These are phyloP conservation scores for Sporothrix brunneoviolacea DNA, from an alignment of 2,329 filamentous ascomycete species.

Conservation along the genomic window DNA sequence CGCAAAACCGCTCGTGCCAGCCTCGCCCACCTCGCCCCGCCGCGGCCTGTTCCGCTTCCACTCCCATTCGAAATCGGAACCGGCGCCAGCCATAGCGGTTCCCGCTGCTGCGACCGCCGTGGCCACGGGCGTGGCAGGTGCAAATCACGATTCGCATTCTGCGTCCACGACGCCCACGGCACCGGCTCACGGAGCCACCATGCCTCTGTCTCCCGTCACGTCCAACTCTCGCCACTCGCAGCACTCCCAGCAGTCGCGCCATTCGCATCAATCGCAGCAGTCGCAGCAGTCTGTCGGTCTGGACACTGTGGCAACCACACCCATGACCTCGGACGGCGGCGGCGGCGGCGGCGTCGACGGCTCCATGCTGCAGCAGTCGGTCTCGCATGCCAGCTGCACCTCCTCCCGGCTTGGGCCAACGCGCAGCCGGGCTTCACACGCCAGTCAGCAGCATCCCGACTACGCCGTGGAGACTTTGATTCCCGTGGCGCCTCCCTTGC, in stretches of 20 bases:
- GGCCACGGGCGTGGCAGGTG: neutral
- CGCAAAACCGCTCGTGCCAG: slow-evolving; percentile 30
- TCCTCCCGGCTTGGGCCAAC: neutral
- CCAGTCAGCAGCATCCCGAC: slow-evolving; percentile 8
- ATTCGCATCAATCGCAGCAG: slow-evolving; percentile 17
- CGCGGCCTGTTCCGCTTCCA: slow-evolving; percentile 45
- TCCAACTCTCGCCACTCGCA: slow-evolving; percentile 23
- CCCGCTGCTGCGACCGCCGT: neutral
- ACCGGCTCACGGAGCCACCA: neutral
- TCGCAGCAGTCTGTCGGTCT: slow-evolving; percentile 12
- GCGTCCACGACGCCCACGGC: neutral
- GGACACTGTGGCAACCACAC: slow-evolving; percentile 32
- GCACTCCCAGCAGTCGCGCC: slow-evolving; percentile 18
- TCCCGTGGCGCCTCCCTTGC: slow-evolving; percentile 64
- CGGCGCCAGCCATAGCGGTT: slow-evolving; percentile 2
- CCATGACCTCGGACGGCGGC: slow-evolving; percentile 36
- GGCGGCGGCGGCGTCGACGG: neutral
- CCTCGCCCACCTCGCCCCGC: slow-evolving; percentile 38
- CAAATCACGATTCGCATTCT: slow-evolving; percentile 3
- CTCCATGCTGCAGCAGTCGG: slow-evolving; percentile 14
- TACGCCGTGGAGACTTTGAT: slow-evolving; percentile 57
- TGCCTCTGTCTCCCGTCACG: slow-evolving; percentile 22
- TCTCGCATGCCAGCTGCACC: slow-evolving; percentile 7
- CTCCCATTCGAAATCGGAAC: slow-evolving; percentile 23
- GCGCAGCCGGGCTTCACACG: slow-evolving; percentile 5